phyloP scores from a whole-genome alignment of 2,329 filamentous ascomycete species.

The Nemania sp. region DNA sequence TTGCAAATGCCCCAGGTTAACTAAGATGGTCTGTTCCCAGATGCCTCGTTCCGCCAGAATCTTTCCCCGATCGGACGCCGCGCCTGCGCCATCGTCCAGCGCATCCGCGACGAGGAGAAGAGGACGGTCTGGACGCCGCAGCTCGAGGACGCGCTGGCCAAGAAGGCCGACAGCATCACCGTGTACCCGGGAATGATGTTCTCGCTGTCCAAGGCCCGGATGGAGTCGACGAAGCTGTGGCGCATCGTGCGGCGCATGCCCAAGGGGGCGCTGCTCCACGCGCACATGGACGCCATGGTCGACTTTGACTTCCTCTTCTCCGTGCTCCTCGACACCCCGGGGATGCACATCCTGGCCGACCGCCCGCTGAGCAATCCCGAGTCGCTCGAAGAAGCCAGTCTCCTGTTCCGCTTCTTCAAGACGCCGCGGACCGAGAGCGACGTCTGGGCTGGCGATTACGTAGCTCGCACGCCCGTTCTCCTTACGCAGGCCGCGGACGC shows the following conservation, averaged over 20 bases:
- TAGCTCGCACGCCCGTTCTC: slow-evolving; percentile 61
- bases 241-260: slow-evolving; percentile 83
- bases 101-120: slow-evolving; percentile 79
- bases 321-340: slow-evolving; percentile 70
- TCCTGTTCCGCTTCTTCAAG: slow-evolving; percentile 67
- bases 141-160: slow-evolving; percentile 71
- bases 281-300: slow-evolving; percentile 89
- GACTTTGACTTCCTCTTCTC: slow-evolving; percentile 81
- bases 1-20: background rate
- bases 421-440: slow-evolving; percentile 49
- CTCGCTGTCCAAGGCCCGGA: slow-evolving; percentile 78
- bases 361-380: slow-evolving; percentile 58
- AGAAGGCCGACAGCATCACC: slow-evolving; percentile 61
- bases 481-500: slow-evolving; percentile 67
- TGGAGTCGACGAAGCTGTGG: slow-evolving; percentile 86
- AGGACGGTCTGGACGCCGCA: slow-evolving; percentile 75
- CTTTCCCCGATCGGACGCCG: slow-evolving; percentile 78
- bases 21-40: slow-evolving; percentile 44
- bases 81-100: slow-evolving; percentile 78
- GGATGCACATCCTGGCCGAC: slow-evolving; percentile 72
- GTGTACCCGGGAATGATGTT: slow-evolving; percentile 95
- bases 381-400: slow-evolving; percentile 56
- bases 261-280: slow-evolving; percentile 84
- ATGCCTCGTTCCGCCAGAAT: slow-evolving; percentile 71
- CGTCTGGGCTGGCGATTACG: slow-evolving; percentile 72